Evolutionary conservation across 1,284 basidiomycete genomes (phyloP), one percentile per base, ranked within the genome.

Genomic region (Sporisorium scitamineum): DNA sequence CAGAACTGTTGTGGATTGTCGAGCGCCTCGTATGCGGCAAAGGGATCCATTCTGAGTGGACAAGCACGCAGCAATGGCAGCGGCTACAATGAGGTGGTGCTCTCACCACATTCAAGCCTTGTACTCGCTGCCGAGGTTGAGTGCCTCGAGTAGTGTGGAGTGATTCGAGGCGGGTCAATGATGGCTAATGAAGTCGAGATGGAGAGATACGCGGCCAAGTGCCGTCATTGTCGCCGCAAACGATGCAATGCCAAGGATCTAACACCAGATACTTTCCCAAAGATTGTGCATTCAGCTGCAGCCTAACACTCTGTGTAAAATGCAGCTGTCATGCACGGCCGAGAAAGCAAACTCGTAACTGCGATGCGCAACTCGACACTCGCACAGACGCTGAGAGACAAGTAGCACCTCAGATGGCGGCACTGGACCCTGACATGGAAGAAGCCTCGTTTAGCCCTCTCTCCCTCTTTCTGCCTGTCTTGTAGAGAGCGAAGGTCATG

Each of bases 1-100:
- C 80, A 81, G 70, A 81, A 81, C 26, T 69, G 69, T 22, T 74
- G 71, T 47, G 79, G 71, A 51, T 65, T 74, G 42, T 75, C 70
- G 37, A 79, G 56, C 24, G 64, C 34, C 14, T 76, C 63, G 59
- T 78, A 80, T 55, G 64, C 61, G 52, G 76, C 78, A 52, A 81
- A 80, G 20, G 73, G 69, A 32, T 81, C 80, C 80, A 81, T 81
- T 56, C 29, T 67, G 39, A 18, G 42, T 11, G 16, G 11, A 3
- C 14, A 24, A 22, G n/a, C 55, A 34, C 16, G 42, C 55, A 10
- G 29, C 55, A 26, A 22, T 3, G 31, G 16, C 2, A n/a, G 44
- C n/a, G 24, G 7, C 11, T n/a, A 16, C 18, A 11, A 26, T 3
- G 34, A 53, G 27, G n/a, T 10, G 31, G 39, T 39, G 5, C 14